Base-by-base conservation (phyloP, 176 grass and related monocot species). In the Neostapfia colusana region DNA sequence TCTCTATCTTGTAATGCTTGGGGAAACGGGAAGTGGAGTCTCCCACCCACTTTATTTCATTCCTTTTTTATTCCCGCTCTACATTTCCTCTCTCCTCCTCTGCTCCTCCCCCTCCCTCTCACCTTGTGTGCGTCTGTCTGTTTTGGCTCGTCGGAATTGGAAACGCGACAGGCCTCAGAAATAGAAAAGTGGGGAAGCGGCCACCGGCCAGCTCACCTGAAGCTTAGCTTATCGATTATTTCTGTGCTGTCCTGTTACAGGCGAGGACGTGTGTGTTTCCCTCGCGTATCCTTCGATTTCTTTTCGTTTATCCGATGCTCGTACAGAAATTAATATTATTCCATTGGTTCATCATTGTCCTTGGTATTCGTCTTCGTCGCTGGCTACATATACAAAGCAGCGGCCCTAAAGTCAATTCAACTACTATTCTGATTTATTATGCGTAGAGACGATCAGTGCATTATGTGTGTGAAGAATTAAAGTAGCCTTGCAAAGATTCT, bases 201-300 rank as follows among this genome's bases (percentile, higher is more conserved):
- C 73, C 85, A 82, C 85, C 74, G 80, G 41, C 85, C 80, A 88
- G 74, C 80, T 87, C 85, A 78, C 69, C 51, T 79, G 80, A 83
- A 79, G 69, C 51, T 73, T 55, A 73, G 23, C 21, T 57, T 8
- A 20, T 57, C 57, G 56, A 70, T 70, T 64, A 31, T 40, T 38
- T 62, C 70, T 24, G 17, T 23, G 21, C 79, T 57, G 64, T 36
- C 20, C 1, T 35, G 25, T 17, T 54, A 41, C 69, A 74, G 70
- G 3, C 62, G 35, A 58, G 50, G 51, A 26, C 51, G 20, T 54
- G 44, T 50, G 55, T 53, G 20, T 53, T 53, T 53, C 18, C 0
- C 50, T 7, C 18, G 7, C 8, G 31, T 31, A 31, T 31, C 31
- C 31, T 31, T 31, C 31, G 2, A 16, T 15, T 46, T 38, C 79